Conservation (phyloP, 2,329 filamentous ascomycete species). For the Pezicula neosporulosa region DNA sequence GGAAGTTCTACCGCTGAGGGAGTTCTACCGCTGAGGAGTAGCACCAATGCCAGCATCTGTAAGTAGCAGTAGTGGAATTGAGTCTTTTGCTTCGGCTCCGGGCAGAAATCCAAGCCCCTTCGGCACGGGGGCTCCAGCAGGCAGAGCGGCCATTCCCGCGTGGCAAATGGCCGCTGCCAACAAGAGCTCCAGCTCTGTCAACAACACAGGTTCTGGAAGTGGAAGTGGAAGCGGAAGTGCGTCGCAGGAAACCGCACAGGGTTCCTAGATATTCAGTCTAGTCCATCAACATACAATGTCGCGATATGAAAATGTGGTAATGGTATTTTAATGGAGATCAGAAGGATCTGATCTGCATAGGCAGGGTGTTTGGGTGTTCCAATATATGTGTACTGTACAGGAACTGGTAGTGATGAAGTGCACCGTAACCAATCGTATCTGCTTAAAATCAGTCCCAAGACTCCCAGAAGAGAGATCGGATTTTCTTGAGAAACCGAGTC, state of each 20-base stretch:
- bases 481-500: too few relatives aligned
- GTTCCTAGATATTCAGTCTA: too few relatives aligned
- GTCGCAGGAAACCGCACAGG: constrained; percentile 15
- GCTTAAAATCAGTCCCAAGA: too few relatives aligned
- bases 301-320: not conserved
- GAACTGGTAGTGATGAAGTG: not conserved
- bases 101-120: constrained; percentile 43
- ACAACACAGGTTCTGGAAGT: constrained; percentile 13
- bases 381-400: not conserved
- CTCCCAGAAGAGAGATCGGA: too few relatives aligned
- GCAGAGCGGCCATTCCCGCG: constrained; percentile 69
- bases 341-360: constrained; percentile 4
- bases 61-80: constrained; percentile 28
- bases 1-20: constrained; percentile 15
- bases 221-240: constrained; percentile 14
- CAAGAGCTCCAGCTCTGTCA: constrained; percentile 32
- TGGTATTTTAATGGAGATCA: not conserved
- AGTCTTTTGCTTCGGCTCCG: constrained; percentile 29
- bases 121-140: constrained; percentile 42
- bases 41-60: constrained; percentile 27
- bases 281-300: not conserved
- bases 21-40: constrained; percentile 14
- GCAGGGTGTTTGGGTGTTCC: too few relatives aligned
- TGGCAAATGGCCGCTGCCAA: constrained; percentile 75
- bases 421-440: too few relatives aligned